Conservation (phyloP, 2,329 filamentous ascomycete species). For the Colletotrichum incanum region DNA sequence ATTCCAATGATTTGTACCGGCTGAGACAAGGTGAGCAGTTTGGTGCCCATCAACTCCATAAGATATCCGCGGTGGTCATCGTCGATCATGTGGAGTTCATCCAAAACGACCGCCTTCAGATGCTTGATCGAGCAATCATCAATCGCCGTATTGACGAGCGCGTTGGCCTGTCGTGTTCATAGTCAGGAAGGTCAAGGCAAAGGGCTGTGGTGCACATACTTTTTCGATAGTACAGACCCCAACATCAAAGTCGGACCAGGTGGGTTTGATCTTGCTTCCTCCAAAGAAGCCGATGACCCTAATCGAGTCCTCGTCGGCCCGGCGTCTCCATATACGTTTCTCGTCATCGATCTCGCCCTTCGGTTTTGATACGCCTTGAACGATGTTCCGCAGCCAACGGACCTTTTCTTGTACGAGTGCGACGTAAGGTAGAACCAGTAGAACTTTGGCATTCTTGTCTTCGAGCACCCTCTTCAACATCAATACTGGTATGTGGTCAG, state of each 20-base stretch:
- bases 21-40: constrained; percentile 78
- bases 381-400: constrained; percentile 78
- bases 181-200: constrained; percentile 23
- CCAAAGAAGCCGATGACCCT: constrained; percentile 83
- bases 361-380: constrained; percentile 70
- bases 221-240: constrained; percentile 87
- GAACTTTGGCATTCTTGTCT: constrained; percentile 75
- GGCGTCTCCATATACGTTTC: constrained; percentile 66
- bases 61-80: constrained; percentile 84
- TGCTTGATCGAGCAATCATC: constrained; percentile 78
- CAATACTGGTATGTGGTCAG: constrained; percentile 63
- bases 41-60: constrained; percentile 81
- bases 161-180: constrained; percentile 72
- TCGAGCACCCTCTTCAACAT: constrained; percentile 81
- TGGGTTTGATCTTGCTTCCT: constrained; percentile 76
- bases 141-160: constrained; percentile 80
- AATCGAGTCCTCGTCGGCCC: constrained; percentile 71
- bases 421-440: constrained; percentile 83
- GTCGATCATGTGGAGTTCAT: constrained; percentile 88
- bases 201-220: constrained; percentile 49
- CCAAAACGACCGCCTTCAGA: constrained; percentile 78
- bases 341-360: constrained; percentile 54
- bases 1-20: constrained; percentile 82
- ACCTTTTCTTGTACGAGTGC: constrained; percentile 86
- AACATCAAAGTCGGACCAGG: constrained; percentile 83